Percentiles rank a stretch among this genome's conserved stretches.
Conservation (phyloP, 2,329 filamentous ascomycete genomes). For the Colletotrichum tanaceti region DNA sequence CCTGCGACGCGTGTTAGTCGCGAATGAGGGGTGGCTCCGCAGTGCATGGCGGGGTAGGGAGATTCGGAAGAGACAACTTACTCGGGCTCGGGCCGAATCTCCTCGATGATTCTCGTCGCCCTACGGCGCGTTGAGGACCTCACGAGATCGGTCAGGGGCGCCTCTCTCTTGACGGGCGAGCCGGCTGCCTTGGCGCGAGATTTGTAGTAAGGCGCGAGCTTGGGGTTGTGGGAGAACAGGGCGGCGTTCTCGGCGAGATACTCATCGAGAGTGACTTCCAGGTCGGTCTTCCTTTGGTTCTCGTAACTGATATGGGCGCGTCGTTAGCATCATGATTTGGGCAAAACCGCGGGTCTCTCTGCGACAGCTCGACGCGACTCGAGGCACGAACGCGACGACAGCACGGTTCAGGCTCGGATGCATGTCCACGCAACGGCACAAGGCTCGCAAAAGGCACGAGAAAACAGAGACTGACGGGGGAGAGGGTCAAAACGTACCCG, state of each 20-base stretch:
- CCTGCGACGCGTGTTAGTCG: conserved; percentile 35
- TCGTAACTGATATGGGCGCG: conserved; percentile 66
- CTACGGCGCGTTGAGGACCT: conserved; percentile 61
- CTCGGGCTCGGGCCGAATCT: conserved; percentile 54
- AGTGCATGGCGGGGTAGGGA: not conserved
- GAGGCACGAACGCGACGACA: conserved; percentile 20
- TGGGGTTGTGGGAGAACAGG: conserved; percentile 71
- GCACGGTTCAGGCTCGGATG: not conserved
- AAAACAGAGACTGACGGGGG: conserved; percentile 2
- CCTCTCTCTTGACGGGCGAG: conserved; percentile 72
- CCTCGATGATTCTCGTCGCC: conserved; percentile 58
- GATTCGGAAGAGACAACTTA: conserved; percentile 48
- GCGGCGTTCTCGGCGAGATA: conserved; percentile 77
- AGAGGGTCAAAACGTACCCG: conserved; percentile 68
- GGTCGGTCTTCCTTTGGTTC: conserved; percentile 79
- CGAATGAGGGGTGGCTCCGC: conserved; percentile 2
- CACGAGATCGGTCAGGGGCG: conserved; percentile 52
- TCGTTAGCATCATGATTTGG: conserved; percentile 28
- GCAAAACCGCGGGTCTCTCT: conserved; percentile 42
- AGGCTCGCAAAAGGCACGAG: not conserved
- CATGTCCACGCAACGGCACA: conserved; percentile 9
- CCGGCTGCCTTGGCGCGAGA: conserved; percentile 68
- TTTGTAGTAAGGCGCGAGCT: conserved; percentile 81
- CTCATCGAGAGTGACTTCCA: conserved; percentile 80
- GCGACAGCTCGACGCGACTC: conserved; percentile 39